Percentiles rank a stretch among this genome's conserved stretches.
These are phyloP conservation scores for Cicer bijugum DNA, from an alignment of 306 rosid species.

Conservation along the genomic window DNA sequence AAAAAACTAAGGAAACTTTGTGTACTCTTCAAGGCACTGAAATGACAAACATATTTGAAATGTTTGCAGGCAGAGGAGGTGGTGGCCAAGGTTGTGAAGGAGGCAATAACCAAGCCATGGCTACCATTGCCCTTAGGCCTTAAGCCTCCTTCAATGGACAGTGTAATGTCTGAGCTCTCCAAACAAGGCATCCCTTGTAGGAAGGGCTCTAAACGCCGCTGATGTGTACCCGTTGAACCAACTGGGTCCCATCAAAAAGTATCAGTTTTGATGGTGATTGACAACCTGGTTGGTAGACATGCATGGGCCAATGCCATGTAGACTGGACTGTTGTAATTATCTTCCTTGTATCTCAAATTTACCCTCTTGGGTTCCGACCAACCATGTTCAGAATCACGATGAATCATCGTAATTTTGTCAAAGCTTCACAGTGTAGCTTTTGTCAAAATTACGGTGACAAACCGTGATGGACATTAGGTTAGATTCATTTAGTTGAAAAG, in stretches of 20 bases:
- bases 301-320: conserved; percentile 28
- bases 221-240: conserved; percentile 12
- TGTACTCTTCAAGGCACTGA: neutral
- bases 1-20: neutral
- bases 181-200: conserved; percentile 68
- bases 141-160: conserved; percentile 86
- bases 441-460: no score
- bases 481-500: neutral
- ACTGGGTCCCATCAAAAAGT: conserved; percentile 23
- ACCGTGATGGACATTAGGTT: no score
- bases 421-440: no score
- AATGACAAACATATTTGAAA: neutral
- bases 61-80: conserved; percentile 84
- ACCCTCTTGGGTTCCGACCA: neutral
- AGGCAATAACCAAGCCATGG: conserved; percentile 96
- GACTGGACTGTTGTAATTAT: conserved; percentile 27
- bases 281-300: conserved; percentile 25
- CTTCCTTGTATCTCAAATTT: neutral
- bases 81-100: conserved; percentile 82
- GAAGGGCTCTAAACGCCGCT: conserved; percentile 40
- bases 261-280: neutral
- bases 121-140: conserved; percentile 89
- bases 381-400: no score
- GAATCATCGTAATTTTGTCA: no score
- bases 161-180: conserved; percentile 78